Evolutionary conservation across 2,329 filamentous ascomycete genomes (phyloP).

Genomic region (Seiridium unicorne): DNA sequence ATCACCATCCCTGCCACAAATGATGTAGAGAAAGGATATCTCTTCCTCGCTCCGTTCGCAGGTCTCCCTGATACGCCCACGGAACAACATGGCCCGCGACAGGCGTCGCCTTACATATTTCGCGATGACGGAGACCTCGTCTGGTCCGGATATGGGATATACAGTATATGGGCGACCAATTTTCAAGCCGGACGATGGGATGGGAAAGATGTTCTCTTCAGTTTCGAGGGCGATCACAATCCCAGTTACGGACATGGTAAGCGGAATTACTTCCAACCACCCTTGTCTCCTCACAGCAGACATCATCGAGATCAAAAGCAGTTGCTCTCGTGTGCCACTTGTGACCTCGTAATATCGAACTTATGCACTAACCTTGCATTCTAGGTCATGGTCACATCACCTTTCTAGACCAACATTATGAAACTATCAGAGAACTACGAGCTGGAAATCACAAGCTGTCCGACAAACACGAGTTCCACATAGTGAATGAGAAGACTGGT

Average conservation of each 20-base stretch:
- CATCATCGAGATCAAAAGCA: too few species aligned
- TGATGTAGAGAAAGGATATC: constrained; percentile 38
- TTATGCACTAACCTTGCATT: neutral
- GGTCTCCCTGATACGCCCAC: constrained; percentile 31
- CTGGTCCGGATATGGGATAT: constrained; percentile 55
- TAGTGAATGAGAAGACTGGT: constrained; percentile 50
- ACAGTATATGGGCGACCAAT: constrained; percentile 51
- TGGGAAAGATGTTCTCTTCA: constrained; percentile 50
- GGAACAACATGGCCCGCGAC: constrained; percentile 43
- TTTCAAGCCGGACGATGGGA: constrained; percentile 50
- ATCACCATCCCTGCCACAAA: constrained; percentile 40
- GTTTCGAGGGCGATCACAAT: constrained; percentile 53
- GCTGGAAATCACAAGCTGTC: constrained; percentile 49
- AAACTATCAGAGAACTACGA: constrained; percentile 50
- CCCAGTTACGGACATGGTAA: constrained; percentile 45
- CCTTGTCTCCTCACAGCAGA: too few species aligned
- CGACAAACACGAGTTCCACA: constrained; percentile 55
- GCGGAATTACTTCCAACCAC: neutral
- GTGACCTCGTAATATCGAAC: neutral
- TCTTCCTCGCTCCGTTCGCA: constrained; percentile 41
- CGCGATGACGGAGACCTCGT: constrained; percentile 52
- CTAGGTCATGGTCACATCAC: constrained; percentile 48
- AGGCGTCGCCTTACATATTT: constrained; percentile 55
- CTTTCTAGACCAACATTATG: constrained; percentile 52
- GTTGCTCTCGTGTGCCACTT: neutral